Conservation (phyloP, 805 yeast species). For the Priceomyces castillae region DNA sequence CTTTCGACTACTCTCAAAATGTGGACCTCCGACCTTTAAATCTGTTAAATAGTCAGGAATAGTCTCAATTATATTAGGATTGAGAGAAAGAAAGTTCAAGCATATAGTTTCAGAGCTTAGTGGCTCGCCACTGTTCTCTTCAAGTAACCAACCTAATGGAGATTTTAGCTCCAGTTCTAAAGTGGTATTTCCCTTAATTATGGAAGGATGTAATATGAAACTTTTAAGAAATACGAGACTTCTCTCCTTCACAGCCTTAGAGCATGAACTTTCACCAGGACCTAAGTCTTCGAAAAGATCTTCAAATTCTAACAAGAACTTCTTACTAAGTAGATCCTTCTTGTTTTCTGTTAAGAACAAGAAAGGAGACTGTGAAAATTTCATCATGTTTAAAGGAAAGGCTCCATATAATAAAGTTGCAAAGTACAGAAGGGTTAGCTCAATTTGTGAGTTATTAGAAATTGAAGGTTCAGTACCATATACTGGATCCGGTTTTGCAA, state of each 20-base stretch:
- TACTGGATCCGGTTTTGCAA: conserved; percentile 13
- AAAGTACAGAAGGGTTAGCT: conserved; percentile 31
- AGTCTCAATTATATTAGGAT: conserved; percentile 14
- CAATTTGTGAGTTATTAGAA: conserved; percentile 6
- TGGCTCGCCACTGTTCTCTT: conserved; percentile 11
- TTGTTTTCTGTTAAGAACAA: conserved; percentile 22
- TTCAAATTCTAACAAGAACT: conserved; percentile 8
- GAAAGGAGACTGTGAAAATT: conserved; percentile 42
- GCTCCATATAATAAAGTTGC: conserved; percentile 55
- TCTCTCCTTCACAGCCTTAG: conserved; percentile 6
- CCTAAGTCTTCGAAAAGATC: conserved; percentile 4
- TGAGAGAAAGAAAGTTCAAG: conserved; percentile 21
- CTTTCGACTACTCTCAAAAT: not conserved
- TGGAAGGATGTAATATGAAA: conserved; percentile 49
- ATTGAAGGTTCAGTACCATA: conserved; percentile 2
- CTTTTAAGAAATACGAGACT: conserved; percentile 27
- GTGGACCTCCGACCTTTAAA: not conserved
- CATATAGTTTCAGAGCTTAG: conserved; percentile 22
- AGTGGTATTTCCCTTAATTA: conserved; percentile 27
- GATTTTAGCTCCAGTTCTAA: conserved; percentile 15
- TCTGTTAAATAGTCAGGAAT: conserved; percentile 5
- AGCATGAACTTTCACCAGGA: not conserved
- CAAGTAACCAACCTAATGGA: conserved; percentile 22
- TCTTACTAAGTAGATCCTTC: conserved; percentile 12
- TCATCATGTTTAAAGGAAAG: conserved; percentile 49